Evolutionary conservation across 768 basidiomycete species (phyloP), one percentile per base, ranked within the genome.

Genomic region (Pisolithus albus): DNA sequence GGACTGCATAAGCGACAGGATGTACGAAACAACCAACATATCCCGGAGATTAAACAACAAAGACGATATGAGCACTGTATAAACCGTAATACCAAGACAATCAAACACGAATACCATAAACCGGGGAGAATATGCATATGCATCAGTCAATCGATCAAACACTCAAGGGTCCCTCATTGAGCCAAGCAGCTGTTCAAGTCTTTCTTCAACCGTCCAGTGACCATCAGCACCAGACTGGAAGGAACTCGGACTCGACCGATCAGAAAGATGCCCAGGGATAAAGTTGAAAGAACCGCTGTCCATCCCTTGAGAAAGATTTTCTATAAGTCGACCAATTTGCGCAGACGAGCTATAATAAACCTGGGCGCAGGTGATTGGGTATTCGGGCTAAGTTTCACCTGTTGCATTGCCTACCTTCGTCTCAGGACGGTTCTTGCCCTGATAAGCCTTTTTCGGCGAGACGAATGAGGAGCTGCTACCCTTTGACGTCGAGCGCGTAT

Each of bases 281-380:
- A 91, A 81, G 62, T 91, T 91, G 74, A 91, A 90, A 36, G 88
- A 85, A 43, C 88, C 90, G 39, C 87, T 75, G 56, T 92, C 90
- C 73, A 82, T 81, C 30, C 83, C 85, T 64, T 83, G 83, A 44
- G 89, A 90, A 63, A 92, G 80, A 60, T 71, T 81, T 63, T 92
- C 90, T 52, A 92, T 89, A 53, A 92, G 75, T 58, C 83, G 86
- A 40, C 86, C 87, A 64, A 92, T 91, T 55, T 90, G 84, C 39
- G 82, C 79, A 21, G 85, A 75, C 16, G 87, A 81, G 58, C 84
- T 59, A 53, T 61, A 60, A 64, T 61, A 70, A 62, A 68, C 62
- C 60, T 59, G 47, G 51, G 36, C 47, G 26, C 50, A 26, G 49
- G 40, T 24, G 45, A 64, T 49, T 42, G 46, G 52, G 38, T 54